These are phyloP conservation scores for Neoboletus brunneissimus DNA, from an alignment of 768 basidiomycete species.

Conservation along the genomic window DNA sequence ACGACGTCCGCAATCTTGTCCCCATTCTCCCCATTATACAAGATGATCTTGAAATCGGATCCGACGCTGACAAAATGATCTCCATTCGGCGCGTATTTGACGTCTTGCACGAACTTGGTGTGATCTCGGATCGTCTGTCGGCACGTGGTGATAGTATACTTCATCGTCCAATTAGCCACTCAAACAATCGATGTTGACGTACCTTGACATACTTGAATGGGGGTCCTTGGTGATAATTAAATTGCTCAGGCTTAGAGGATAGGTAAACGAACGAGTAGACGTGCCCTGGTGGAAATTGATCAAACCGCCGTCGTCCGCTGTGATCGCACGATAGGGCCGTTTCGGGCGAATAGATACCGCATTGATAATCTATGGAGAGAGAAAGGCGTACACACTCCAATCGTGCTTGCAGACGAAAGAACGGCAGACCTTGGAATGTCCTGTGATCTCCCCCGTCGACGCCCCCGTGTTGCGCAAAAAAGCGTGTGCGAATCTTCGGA, in stretches of 20 bases:
- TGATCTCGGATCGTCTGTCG: constrained; percentile 81
- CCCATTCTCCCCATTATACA: constrained; percentile 90
- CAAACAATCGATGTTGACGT: neutral
- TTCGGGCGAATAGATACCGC: constrained; percentile 85
- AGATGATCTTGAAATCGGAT: constrained; percentile 80
- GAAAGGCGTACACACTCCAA: neutral
- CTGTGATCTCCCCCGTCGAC: constrained; percentile 83
- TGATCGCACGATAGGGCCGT: constrained; percentile 87
- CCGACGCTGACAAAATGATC: constrained; percentile 85
- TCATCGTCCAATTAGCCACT: neutral
- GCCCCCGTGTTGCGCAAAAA: constrained; percentile 84
- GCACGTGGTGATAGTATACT: neutral
- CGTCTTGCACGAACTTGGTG: constrained; percentile 89
- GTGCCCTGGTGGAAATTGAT: constrained; percentile 82
- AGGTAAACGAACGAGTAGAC: constrained; percentile 2
- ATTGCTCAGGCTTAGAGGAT: neutral
- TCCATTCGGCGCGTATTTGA: constrained; percentile 79
- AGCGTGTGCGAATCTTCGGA: constrained; percentile 69
- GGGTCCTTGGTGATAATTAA: constrained; percentile 43
- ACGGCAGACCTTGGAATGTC: constrained; percentile 74
- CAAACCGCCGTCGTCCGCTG: constrained; percentile 77
- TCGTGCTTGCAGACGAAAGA: neutral
- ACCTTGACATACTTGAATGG: constrained; percentile 92
- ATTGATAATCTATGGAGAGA: constrained; percentile 62
- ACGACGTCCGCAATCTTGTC: constrained; percentile 70